Conservation (phyloP, 805 yeast genomes). For the Monosporozyma solicola region DNA sequence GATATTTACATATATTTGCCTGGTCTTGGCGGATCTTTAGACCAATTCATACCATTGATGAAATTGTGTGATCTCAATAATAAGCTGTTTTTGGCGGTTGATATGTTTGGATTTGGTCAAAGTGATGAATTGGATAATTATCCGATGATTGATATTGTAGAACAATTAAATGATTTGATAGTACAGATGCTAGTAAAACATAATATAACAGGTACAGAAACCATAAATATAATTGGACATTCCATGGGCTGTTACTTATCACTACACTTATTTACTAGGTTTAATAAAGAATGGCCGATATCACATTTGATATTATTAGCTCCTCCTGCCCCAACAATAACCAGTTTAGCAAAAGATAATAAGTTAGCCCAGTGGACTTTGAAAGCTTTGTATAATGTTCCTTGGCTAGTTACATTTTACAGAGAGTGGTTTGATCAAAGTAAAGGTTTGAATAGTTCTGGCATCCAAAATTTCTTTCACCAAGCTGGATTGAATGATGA, state of each 20-base stretch:
- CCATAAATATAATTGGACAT: conserved; percentile 42
- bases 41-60: conserved; percentile 72
- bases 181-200: not conserved
- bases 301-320: conserved; percentile 36
- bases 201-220: not conserved
- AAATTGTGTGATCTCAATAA: conserved; percentile 49
- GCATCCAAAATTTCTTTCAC: conserved; percentile 21
- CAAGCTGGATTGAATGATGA: conserved; percentile 5
- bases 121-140: conserved; percentile 18
- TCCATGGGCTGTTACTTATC: conserved; percentile 63
- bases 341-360: conserved; percentile 11
- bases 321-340: conserved; percentile 35
- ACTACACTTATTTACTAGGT: conserved; percentile 35
- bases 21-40: conserved; percentile 85
- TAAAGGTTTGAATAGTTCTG: conserved; percentile 26
- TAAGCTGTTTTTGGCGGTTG: conserved; percentile 59
- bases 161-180: not conserved
- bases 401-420: conserved; percentile 23
- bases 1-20: conserved; percentile 56
- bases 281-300: conserved; percentile 12
- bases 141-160: conserved; percentile 12
- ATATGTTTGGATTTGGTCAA: conserved; percentile 84
- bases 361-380: conserved; percentile 11
- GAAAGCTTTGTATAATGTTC: conserved; percentile 10
- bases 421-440: conserved; percentile 24